Conservation (phyloP, 352 stramenopile genomes). For the Globisporangium alternatum region DNA sequence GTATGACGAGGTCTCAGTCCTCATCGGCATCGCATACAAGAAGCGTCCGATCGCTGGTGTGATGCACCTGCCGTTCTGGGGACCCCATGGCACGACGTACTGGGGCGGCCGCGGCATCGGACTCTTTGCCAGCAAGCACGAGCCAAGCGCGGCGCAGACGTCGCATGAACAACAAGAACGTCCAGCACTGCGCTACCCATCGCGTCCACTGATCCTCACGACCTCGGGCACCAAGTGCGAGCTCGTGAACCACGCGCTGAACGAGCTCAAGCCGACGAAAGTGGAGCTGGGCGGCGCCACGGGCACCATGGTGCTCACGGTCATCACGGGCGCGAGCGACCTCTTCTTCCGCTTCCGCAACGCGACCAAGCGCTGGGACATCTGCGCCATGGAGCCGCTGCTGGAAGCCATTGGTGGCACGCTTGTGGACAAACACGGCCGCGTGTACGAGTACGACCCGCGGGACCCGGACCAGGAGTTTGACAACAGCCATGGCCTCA, state of each 20-base stretch:
- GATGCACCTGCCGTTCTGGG: conserved; percentile 70
- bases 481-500: conserved; percentile 59
- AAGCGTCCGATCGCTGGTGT: conserved; percentile 62
- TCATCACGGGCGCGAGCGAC: conserved; percentile 60
- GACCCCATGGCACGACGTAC: conserved; percentile 47
- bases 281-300: conserved; percentile 59
- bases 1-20: conserved; percentile 76
- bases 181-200: conserved; percentile 28
- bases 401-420: conserved; percentile 52
- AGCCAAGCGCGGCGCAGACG: conserved; percentile 19
- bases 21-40: conserved; percentile 70
- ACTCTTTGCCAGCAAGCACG: conserved; percentile 46
- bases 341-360: conserved; percentile 69
- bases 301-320: conserved; percentile 67
- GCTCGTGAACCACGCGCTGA: conserved; percentile 41
- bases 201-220: conserved; percentile 43
- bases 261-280: conserved; percentile 28
- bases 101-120: conserved; percentile 59
- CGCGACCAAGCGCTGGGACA: conserved; percentile 77
- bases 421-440: conserved; percentile 54
- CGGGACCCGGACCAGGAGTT: conserved; percentile 38
- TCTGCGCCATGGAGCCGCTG: conserved; percentile 68
- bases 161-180: conserved; percentile 26
- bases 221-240: conserved; percentile 57
- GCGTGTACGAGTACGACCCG: conserved; percentile 63